Conservation (phyloP, 441 rosid species). For the Jatropha multifida region DNA sequence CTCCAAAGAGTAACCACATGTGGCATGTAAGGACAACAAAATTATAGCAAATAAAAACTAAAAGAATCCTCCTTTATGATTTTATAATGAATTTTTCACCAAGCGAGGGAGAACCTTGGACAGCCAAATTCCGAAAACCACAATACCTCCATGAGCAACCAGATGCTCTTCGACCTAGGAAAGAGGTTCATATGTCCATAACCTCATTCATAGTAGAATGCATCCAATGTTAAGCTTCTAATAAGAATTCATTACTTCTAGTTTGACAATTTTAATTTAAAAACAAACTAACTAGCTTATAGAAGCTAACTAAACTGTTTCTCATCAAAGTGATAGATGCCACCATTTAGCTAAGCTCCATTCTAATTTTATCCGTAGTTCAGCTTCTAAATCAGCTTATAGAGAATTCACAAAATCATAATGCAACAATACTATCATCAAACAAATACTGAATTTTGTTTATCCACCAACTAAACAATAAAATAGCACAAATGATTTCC, state of each 20-base stretch:
- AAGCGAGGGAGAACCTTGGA: background rate
- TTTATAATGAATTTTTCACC: background rate
- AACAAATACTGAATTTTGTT: too few relatives aligned
- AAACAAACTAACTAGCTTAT: background rate
- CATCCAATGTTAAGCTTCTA: background rate
- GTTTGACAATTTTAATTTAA: background rate
- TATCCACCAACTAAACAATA: too few relatives aligned
- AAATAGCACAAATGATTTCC: background rate
- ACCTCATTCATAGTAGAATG: background rate
- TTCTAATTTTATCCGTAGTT: background rate
- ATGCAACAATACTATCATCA: too few relatives aligned
- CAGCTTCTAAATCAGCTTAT: too few relatives aligned
- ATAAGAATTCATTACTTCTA: background rate
- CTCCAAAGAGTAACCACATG: background rate
- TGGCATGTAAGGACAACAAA: background rate
- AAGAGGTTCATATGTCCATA: background rate
- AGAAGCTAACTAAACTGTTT: background rate
- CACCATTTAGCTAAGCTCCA: background rate
- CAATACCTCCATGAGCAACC: background rate
- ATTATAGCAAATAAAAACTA: background rate
- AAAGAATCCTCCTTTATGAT: background rate
- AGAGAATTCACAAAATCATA: too few relatives aligned
- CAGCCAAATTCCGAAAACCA: background rate
- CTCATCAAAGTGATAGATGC: background rate
- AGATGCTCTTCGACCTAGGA: background rate